These are phyloP conservation scores for Ottelia alismoides DNA, from an alignment of 106 monocot species.

Conservation along the genomic window DNA sequence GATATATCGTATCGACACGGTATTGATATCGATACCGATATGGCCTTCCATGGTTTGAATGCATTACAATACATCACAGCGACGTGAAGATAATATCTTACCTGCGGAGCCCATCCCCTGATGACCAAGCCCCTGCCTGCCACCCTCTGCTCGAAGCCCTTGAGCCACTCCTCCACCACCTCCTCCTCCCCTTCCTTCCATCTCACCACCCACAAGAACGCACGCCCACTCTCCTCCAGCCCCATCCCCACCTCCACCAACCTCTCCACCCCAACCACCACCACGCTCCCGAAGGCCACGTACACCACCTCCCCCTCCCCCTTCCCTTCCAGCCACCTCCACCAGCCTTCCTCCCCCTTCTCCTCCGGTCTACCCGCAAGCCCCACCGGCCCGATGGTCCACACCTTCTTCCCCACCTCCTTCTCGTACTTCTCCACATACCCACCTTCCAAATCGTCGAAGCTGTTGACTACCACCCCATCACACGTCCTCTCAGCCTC, in stretches of 20 bases:
- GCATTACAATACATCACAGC: no score
- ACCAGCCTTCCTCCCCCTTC: not conserved
- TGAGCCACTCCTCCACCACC: constrained; percentile 5
- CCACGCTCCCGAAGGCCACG: constrained; percentile 16
- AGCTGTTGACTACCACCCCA: constrained; percentile 15
- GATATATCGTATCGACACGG: no score
- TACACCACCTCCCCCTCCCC: constrained; percentile 5
- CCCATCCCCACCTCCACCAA: constrained; percentile 10
- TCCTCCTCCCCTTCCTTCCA: not conserved
- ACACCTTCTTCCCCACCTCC: constrained; percentile 9
- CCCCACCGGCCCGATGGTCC: constrained; percentile 15
- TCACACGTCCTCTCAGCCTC: not conserved
- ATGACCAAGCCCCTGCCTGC: not conserved
- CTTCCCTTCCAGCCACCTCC: constrained; percentile 12
- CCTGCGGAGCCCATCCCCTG: constrained; percentile 20
- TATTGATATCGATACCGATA: no score
- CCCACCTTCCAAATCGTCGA: not conserved
- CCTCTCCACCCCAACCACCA: not conserved
- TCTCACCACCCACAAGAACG: constrained; percentile 19
- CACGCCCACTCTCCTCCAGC: not conserved
- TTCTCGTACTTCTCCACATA: constrained; percentile 3
- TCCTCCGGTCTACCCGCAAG: not conserved
- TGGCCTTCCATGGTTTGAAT: no score
- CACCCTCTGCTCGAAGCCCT: constrained; percentile 3
- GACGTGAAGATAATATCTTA: no score